Evolutionary conservation across 2,329 filamentous ascomycete species (phyloP), one percentile per base, ranked within the genome.

Genomic region (Onygenales sp.): DNA sequence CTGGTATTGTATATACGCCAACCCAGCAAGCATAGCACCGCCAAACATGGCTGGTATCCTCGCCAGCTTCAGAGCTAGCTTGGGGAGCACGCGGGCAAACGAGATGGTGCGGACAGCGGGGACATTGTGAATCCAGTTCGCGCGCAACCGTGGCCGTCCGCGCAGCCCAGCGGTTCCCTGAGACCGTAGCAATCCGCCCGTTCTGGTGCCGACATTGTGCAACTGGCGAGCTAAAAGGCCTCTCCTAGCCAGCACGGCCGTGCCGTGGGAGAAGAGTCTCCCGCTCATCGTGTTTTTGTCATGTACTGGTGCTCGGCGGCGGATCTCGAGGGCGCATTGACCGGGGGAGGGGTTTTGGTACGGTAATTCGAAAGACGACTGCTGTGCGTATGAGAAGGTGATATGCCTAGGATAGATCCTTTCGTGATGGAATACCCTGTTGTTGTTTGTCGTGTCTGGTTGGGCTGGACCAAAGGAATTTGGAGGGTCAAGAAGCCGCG

Each of bases 1-100:
- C 71, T 98, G 93, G 67, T 98, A 97, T 67, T 98, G 93, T 48
- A 98, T 74, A 79, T 95, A 98, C 31, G 90, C 90, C 55, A 94
- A 74, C 2, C 87, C 88, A 11, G 88, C 91, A 59, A 98, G 81
- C 64, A 90, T 88, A 46, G 91, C 81, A 42, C 89, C 90, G 42
- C 92, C 93, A 63, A 95, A 91, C 74, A 96, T 86, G 54, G 93
- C 93, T 17, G 93, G 93, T 52, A 95, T 77, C 53, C 90, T 83
- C 37, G 85, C 80, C 61, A 98, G 86, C 74, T 96, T 98, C 65
- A 93, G 72, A n/a, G 93, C 84, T 49, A 98, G 78, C 67, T 88
- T 92, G 2, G 94, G 94, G 34, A 98, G 74, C 10, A 78, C 75
- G 44, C 83, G 74, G n/a, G 77, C 76, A 64, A 86, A 86, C n/a